These are phyloP conservation scores for Lomentospora prolificans DNA, from an alignment of 2,329 filamentous ascomycete species.

Conservation along the genomic window DNA sequence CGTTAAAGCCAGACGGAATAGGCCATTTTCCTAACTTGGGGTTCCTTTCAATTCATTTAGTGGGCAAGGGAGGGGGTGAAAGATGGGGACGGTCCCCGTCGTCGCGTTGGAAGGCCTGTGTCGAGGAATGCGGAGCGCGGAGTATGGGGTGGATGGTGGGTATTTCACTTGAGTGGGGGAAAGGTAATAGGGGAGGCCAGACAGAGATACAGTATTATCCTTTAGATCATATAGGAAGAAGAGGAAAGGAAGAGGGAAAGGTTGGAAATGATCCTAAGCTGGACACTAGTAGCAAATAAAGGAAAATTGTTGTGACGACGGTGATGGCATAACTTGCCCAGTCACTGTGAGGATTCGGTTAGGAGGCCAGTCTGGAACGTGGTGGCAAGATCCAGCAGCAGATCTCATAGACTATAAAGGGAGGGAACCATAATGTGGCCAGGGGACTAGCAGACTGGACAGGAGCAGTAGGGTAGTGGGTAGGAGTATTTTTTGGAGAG, in stretches of 20 bases:
- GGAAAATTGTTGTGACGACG: background rate
- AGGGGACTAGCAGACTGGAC: background rate
- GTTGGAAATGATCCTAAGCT: background rate
- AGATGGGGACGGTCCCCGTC: background rate
- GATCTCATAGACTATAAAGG: background rate
- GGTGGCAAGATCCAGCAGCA: constrained; percentile 5
- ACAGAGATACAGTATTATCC: background rate
- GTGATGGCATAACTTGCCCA: constrained; percentile 4
- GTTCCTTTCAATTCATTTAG: background rate
- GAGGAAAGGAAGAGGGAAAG: background rate
- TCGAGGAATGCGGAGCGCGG: constrained; percentile 8
- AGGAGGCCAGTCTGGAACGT: background rate
- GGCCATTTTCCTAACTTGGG: background rate
- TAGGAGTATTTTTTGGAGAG: too few species aligned
- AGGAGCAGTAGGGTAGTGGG: too few species aligned
- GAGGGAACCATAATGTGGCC: background rate
- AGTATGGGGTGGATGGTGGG: constrained; percentile 7
- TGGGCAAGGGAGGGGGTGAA: constrained; percentile 2
- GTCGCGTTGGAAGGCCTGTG: background rate
- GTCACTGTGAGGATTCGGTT: constrained; percentile 1
- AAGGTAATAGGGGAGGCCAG: background rate
- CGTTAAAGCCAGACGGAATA: background rate
- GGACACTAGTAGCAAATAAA: background rate
- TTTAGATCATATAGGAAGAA: background rate
- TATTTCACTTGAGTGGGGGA: constrained; percentile 1